phyloP scores from a whole-genome alignment of 345 rosid species.

The Lenwebbia sp. region DNA sequence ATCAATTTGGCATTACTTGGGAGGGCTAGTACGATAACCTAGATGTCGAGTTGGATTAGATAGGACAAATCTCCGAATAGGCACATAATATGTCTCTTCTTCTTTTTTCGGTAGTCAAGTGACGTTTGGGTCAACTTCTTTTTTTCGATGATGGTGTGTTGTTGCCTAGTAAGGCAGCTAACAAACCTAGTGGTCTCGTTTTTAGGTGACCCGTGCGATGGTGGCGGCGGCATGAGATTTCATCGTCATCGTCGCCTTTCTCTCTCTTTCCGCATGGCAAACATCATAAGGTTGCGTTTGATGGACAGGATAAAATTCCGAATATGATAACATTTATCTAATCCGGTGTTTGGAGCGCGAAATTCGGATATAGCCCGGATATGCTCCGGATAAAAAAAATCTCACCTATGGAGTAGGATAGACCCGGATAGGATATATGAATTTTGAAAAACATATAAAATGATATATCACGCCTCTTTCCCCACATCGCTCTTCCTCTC shows the following conservation, averaged over 20 bases:
- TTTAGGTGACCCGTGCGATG: not conserved
- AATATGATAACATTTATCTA: too few relatives aligned
- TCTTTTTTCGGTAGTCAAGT: fast-evolving
- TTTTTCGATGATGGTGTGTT: not conserved
- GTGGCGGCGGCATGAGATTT: not conserved
- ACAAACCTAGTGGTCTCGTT: not conserved
- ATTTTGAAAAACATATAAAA: too few relatives aligned
- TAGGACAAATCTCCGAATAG: not conserved
- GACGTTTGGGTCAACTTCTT: not conserved
- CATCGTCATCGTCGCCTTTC: not conserved
- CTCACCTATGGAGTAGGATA: too few relatives aligned
- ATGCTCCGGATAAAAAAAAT: too few relatives aligned
- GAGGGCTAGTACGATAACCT: not conserved
- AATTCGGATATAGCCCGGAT: too few relatives aligned
- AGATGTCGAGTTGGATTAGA: not conserved
- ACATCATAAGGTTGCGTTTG: too few relatives aligned
- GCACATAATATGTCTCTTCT: not conserved
- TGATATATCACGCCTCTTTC: too few relatives aligned
- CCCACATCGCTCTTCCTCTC: too few relatives aligned
- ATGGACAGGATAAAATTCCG: too few relatives aligned
- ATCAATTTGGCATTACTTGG: not conserved
- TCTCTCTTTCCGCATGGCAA: too few relatives aligned
- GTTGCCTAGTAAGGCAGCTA: fast-evolving
- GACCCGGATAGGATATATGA: too few relatives aligned
- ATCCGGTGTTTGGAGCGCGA: too few relatives aligned